Base-by-base conservation (phyloP, 1,284 basidiomycete genomes). In the Amylostereum chailletii region DNA sequence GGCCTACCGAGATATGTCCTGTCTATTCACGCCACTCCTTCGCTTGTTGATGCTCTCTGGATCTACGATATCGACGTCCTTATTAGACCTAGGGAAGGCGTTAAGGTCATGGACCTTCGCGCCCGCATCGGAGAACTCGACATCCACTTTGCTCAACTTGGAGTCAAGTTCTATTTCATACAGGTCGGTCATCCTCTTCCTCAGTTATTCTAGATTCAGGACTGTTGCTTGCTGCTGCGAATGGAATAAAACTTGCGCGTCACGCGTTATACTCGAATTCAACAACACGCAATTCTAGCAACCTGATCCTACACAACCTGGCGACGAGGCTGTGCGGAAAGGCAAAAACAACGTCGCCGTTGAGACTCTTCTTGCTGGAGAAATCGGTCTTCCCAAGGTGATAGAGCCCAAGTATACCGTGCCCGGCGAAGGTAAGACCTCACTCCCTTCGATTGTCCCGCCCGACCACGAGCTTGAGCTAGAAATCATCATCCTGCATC, bases 21-120 rank as follows among this genome's bases (percentile, higher is more conserved):
- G 30, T 38, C 38, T 43, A 39, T 19, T 32, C 33, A 29, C 34
- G 3, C 1, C 32, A 32, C n/a, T 39, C 34, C 27, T 32, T 40
- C 29, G 11, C 42, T 27, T 45, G 30, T 48, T 33, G 42, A 32
- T 37, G 8, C 27, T 26, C 4, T n/a, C n/a, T 34, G 11, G 27
- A n/a, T n/a, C 8, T 48, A 66, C 62, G 65, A 67, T 59, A 65
- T 67, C 50, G 66, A 68, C 45, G 58, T 67, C n/a, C 57, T 69
- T 1, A 60, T 67, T 31, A 58, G 67, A 44, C 52, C 55, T 4
- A 54, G 53, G 9, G 39, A 47, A 37, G 36, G 36, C 34, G n/a
- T 53, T 4, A 53, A 61, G 32, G 45, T 66, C 29, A 6, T 29
- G 19, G 45, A 29, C 4, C 38, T 65, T 5, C 58, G 62, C 6